phyloP scores from a whole-genome alignment of 352 stramenopile species.

The Globisporangium camurandrum region DNA sequence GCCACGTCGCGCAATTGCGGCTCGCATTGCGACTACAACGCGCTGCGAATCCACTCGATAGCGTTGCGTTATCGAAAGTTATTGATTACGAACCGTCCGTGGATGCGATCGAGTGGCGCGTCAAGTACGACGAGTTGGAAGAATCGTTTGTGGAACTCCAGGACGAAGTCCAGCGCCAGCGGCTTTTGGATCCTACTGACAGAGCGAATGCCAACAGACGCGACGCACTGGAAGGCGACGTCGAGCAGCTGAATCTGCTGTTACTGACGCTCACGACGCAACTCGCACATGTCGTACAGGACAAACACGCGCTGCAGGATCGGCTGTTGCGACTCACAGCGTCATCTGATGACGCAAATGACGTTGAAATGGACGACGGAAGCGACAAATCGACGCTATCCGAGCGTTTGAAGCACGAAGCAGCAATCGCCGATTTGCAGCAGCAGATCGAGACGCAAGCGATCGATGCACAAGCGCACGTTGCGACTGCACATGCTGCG shows the following conservation, averaged over 20 bases:
- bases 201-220: too few relatives aligned
- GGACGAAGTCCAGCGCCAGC: conserved; percentile 26
- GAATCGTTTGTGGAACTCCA: conserved; percentile 47
- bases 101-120: conserved; percentile 75
- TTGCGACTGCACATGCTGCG: conserved; percentile 25
- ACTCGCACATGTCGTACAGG: conserved; percentile 51
- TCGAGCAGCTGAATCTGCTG: conserved; percentile 67
- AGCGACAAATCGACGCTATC: neutral
- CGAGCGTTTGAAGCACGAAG: conserved; percentile 4
- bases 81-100: conserved; percentile 52
- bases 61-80: conserved; percentile 12
- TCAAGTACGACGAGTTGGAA: conserved; percentile 80
- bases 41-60: conserved; percentile 1
- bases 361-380: conserved; percentile 2
- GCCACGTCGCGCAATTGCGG: conserved; percentile 44
- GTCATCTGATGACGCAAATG: neutral
- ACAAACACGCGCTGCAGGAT: conserved; percentile 72
- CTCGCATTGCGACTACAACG: conserved; percentile 37
- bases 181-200: conserved; percentile 2
- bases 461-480: conserved; percentile 32
- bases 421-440: conserved; percentile 30
- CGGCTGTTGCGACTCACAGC: conserved; percentile 19
- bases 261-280: conserved; percentile 54
- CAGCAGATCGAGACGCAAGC: conserved; percentile 35
- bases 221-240: conserved; percentile 16